Conservation (phyloP, 2,329 filamentous ascomycete species). For the Aschersonia sp. region DNA sequence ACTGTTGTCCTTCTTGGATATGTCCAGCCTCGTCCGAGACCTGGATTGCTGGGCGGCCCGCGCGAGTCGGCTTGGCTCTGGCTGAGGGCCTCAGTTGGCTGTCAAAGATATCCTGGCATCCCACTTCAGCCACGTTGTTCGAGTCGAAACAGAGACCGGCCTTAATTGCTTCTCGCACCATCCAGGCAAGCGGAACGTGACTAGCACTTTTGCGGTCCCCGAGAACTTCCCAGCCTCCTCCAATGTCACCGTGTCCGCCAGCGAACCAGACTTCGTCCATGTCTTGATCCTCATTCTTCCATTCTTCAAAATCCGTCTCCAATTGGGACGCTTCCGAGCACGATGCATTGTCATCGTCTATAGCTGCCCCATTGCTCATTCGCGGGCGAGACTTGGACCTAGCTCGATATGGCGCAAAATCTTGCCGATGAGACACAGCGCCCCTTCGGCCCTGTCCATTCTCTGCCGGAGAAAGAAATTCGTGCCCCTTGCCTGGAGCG, state of each 20-base stretch:
- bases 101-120: constrained; percentile 27
- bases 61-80: constrained; percentile 1
- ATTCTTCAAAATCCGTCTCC: constrained; percentile 19
- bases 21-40: constrained; percentile 6
- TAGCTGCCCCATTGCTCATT: constrained; percentile 1
- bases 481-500: not conserved
- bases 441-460: constrained; percentile 6
- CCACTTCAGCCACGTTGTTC: constrained; percentile 50
- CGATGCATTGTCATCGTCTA: constrained; percentile 14
- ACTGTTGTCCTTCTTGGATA: constrained; percentile 6
- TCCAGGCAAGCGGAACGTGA: constrained; percentile 56
- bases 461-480: not conserved
- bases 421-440: constrained; percentile 1
- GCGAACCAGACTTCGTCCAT: constrained; percentile 73
- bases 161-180: constrained; percentile 42
- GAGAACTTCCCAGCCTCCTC: constrained; percentile 56
- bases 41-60: constrained; percentile 11
- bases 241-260: constrained; percentile 65
- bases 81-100: constrained; percentile 2
- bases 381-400: constrained; percentile 23
- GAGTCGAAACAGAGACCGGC: constrained; percentile 60
- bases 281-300: constrained; percentile 45
- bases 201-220: constrained; percentile 46
- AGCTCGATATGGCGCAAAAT: constrained; percentile 25
- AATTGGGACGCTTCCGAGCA: constrained; percentile 15